Evolutionary conservation across 1,284 basidiomycete species (phyloP), one percentile per base, ranked within the genome.

Genomic region (Sanghuangporus sanghuang): DNA sequence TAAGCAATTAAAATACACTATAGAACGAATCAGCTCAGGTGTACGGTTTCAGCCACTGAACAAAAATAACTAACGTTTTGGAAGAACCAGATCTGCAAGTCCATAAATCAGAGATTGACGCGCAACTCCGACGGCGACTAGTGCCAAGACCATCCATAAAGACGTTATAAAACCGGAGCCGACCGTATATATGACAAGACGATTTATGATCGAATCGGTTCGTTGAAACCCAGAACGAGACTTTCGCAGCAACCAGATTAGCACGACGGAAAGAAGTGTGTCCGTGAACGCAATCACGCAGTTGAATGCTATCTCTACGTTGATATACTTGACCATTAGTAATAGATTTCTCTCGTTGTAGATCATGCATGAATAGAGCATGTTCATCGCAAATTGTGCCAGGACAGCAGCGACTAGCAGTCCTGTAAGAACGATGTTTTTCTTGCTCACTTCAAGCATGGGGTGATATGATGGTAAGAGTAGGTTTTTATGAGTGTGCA

Each of bases 161-260:
- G 44, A 6, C 6, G 44, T 46, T 16, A 46, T 18, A 6, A 46
- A 16, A 16, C 44, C 44, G 14, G 58, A 59, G 40, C 59, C n/a
- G 16, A 63, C 32, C 11, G 40, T 63, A 35, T 49, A 63, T 1
- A 48, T 8, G 39, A 63, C 50, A 11, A 63, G 57, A 21, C 36
- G 32, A 12, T 46, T 61, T 23, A 63, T 48, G 23, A 59, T 48
- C 6, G 57, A 36, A 35, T 63, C 62, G 6, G 52, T 54, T 23
- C 52, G 6, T 35, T 40, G 18, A 23, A 64, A 38, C 6, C 62
- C 62, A n/a, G 44, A 50, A 4, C 58, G 18, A 5, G 12, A 18
- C 36, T 21, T 53, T n/a, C 59, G 35, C 2, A 64, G 49, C n/a
- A 38, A 53, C 42, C 8, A 64, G 11, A 60, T 48, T 27, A 64